Evolutionary conservation across 176 grass and related monocot species (phyloP).

Genomic region (Rhynchospora pubera): DNA sequence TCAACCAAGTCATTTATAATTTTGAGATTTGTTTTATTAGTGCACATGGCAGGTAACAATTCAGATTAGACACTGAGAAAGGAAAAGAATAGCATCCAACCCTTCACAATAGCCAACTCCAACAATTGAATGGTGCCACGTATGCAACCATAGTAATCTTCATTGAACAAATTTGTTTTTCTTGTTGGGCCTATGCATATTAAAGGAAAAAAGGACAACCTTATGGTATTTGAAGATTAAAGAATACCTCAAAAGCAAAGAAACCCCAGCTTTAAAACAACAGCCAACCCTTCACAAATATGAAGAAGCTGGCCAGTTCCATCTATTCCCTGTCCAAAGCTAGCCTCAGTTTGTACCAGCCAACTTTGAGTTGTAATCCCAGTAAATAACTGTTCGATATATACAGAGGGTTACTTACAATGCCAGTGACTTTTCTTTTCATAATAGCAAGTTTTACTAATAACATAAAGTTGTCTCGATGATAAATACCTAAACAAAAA

Average conservation of each 20-base stretch:
- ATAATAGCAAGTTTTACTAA: neutral
- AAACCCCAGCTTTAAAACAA: slow-evolving; percentile 62
- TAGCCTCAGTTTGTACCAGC: slow-evolving; percentile 71
- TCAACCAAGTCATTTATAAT: neutral
- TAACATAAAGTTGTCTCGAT: too few species aligned
- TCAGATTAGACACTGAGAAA: too few species aligned
- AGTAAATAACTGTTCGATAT: slow-evolving; percentile 58
- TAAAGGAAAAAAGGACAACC: neutral
- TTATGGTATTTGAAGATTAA: neutral
- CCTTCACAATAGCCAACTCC: too few species aligned
- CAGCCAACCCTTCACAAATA: slow-evolving; percentile 70
- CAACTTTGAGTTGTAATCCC: slow-evolving; percentile 83
- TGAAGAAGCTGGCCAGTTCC: slow-evolving; percentile 70
- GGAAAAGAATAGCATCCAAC: neutral
- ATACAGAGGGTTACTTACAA: slow-evolving; percentile 89
- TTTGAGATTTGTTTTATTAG: neutral
- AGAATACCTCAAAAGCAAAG: slow-evolving; percentile 87
- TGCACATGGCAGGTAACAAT: neutral
- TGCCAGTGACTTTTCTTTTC: slow-evolving; percentile 60
- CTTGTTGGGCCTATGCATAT: neutral
- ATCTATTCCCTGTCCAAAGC: slow-evolving; percentile 73
- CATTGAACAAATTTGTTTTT: neutral
- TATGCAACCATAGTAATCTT: neutral
- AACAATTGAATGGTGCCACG: neutral
- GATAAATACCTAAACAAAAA: too few species aligned